These are phyloP conservation scores for Botrytis squamosa DNA, from an alignment of 2,329 filamentous ascomycete species.

Conservation along the genomic window DNA sequence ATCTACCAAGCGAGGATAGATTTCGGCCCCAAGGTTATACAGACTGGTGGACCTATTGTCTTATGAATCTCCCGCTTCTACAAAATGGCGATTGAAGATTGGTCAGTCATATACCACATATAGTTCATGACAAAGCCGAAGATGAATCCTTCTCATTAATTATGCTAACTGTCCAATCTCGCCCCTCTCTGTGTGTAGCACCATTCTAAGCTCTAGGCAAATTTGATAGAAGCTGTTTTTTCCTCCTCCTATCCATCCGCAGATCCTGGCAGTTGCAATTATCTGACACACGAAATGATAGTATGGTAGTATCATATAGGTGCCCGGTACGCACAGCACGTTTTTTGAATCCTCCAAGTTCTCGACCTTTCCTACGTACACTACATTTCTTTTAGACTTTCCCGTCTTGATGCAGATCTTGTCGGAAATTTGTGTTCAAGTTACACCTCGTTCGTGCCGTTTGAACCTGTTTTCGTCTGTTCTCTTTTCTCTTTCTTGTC, in stretches of 20 bases:
- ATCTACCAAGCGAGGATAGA: slow-evolving; percentile 1
- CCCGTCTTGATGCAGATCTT: slow-evolving; percentile 10
- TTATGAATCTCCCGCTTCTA: background rate
- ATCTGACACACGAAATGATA: slow-evolving; percentile 16
- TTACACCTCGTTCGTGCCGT: slow-evolving; percentile 14
- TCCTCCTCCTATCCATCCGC: slow-evolving; percentile 15
- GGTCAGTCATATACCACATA: slow-evolving; percentile 16
- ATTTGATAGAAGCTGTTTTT: slow-evolving; percentile 10
- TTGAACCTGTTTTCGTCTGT: slow-evolving; percentile 5
- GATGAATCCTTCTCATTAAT: slow-evolving; percentile 19
- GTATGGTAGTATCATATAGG: slow-evolving; percentile 9
- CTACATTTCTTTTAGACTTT: background rate
- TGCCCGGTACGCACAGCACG: slow-evolving; percentile 6
- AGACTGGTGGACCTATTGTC: background rate
- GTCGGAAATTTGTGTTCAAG: slow-evolving; percentile 10
- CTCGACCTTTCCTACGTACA: slow-evolving; percentile 18
- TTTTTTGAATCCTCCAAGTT: slow-evolving; percentile 18
- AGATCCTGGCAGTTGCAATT: slow-evolving; percentile 17
- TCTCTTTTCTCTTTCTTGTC: slow-evolving; percentile 11
- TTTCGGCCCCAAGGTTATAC: slow-evolving; percentile 18
- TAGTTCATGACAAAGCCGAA: slow-evolving; percentile 18
- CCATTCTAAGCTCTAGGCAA: slow-evolving; percentile 21
- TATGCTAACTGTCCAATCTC: slow-evolving; percentile 14
- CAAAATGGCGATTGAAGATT: background rate
- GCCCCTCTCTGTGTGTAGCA: slow-evolving; percentile 10